Evolutionary conservation across 331 rosid genomes (phyloP).

Genomic region (Quercus tomentella): DNA sequence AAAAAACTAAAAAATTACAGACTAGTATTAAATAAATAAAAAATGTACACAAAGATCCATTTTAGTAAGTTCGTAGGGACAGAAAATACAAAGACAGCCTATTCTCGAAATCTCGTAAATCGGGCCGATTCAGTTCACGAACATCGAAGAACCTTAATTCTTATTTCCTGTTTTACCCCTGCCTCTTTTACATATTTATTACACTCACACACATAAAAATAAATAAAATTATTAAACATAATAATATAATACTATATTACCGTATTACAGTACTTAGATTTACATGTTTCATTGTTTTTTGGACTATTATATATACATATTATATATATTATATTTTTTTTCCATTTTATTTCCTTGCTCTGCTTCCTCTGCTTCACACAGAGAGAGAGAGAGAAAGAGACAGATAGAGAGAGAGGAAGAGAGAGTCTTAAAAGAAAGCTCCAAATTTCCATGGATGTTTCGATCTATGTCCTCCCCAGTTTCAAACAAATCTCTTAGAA

Average conservation of each 20-base stretch:
- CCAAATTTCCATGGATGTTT: conserved; percentile 48
- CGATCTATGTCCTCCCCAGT: conserved; percentile 44
- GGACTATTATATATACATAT: background rate
- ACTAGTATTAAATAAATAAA: too few species aligned
- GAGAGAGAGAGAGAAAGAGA: conserved; percentile 1
- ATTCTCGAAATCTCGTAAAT: conserved; percentile 48
- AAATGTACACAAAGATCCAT: too few species aligned
- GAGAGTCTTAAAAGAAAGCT: conserved; percentile 29
- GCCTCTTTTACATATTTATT: background rate
- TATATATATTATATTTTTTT: conserved; percentile 3
- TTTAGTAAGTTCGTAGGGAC: background rate
- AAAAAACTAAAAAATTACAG: too few species aligned
- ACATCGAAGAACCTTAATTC: conserved; percentile 27
- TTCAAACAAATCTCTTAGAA: conserved; percentile 37
- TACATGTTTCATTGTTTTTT: too few species aligned
- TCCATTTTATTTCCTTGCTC: conserved; percentile 14
- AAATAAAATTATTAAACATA: background rate
- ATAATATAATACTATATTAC: background rate
- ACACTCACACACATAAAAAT: too few species aligned
- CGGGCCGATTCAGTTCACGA: conserved; percentile 46
- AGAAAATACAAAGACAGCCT: conserved; percentile 19
- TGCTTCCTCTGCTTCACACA: conserved; percentile 29
- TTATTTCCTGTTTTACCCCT: conserved; percentile 44
- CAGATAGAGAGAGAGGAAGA: conserved; percentile 17
- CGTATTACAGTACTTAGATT: too few species aligned